Evolutionary conservation across 2,329 filamentous ascomycete genomes (phyloP).

Genomic region (Madurella mycetomatis): DNA sequence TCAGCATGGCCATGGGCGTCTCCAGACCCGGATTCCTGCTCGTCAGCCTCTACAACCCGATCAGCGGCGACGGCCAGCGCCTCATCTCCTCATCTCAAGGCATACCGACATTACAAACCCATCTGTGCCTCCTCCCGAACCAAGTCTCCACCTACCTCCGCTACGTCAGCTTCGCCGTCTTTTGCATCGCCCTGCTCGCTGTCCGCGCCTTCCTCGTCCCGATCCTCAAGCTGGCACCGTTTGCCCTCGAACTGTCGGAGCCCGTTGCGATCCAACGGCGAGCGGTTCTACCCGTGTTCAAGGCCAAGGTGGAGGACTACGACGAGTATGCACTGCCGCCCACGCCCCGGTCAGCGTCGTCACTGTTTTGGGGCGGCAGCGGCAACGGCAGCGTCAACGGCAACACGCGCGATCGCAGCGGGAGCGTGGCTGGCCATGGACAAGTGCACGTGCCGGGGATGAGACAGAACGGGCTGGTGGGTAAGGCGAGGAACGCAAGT

Average conservation of each 20-base stretch:
- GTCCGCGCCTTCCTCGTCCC: conserved; percentile 55
- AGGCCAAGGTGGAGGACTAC: conserved; percentile 50
- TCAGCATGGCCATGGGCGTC: conserved; percentile 96
- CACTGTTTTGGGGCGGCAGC: conserved; percentile 3
- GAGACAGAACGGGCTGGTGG: conserved; percentile 11
- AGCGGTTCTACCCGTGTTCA: conserved; percentile 44
- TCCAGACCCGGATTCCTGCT: conserved; percentile 81
- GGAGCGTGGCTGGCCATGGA: conserved; percentile 2
- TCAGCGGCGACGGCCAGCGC: conserved; percentile 57
- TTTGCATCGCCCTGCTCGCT: conserved; percentile 47
- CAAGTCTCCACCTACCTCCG: conserved; percentile 79
- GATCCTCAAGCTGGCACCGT: conserved; percentile 48
- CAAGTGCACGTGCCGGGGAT: neutral
- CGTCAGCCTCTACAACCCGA: conserved; percentile 86
- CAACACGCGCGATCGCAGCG: conserved; percentile 1
- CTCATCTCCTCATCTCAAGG: conserved; percentile 35
- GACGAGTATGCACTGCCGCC: conserved; percentile 32
- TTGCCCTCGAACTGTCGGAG: conserved; percentile 44
- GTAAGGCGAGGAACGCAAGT: conserved; percentile 26
- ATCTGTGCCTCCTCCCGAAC: conserved; percentile 85
- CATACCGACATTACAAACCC: conserved; percentile 70
- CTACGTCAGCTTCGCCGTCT: conserved; percentile 62
- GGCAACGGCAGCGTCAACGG: neutral
- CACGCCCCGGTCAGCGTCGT: conserved; percentile 2
- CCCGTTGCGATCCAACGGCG: neutral